Evolutionary conservation across 306 rosid species (phyloP), one percentile per base, ranked within the genome.

Genomic region (Arachis stenosperma): DNA sequence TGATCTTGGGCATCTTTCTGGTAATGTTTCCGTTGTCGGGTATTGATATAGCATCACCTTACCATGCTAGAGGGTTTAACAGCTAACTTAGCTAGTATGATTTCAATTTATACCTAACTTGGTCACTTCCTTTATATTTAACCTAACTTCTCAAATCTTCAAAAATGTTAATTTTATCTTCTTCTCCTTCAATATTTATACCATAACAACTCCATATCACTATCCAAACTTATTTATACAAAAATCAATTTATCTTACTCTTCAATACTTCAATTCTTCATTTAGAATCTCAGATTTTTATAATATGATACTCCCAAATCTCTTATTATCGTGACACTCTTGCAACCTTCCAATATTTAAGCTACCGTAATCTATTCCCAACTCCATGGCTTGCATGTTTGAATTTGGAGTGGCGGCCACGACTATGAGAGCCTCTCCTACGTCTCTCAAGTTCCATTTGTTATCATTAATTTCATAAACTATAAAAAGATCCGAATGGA

Each of bases 401-500:
- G 78, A 74, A 82, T 82, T 8, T 77, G 88, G 4, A 82, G 91
- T 8, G 91, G 91, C 0, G 91, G 91, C n/a, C 91, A 84, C 33
- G 88, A 87, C 61, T 87, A 87, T 22, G 85, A 84, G 61, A 87
- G 91, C 2, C 75, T 66, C 5, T 87, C 91, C 8, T 87, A 87
- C 13, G 71, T 72, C 0, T 75, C 87, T 22, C 1, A 22, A 22
- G 27, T 22, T 22, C 27, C 27, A 22, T 22, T 22, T 22, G 27
- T 22, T 22, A 0, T 48, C 70, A 84, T 6, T 22, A 22, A 22
- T 22, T 22, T 22, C 27, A 22, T 22, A 22, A 22, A 22, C 27
- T 22, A 22, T 22, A 73, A 85, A 53, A 56, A 83, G 48, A 79
- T 87, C 27, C 58, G 81, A 0, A 29, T 84, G 9, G 85, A 87